A percentile compares a stretch with the other conserved stretches of the same genome.
phyloP scores from a whole-genome alignment of 2,329 filamentous ascomycete species.

The Kalaharituber pfeilii region DNA sequence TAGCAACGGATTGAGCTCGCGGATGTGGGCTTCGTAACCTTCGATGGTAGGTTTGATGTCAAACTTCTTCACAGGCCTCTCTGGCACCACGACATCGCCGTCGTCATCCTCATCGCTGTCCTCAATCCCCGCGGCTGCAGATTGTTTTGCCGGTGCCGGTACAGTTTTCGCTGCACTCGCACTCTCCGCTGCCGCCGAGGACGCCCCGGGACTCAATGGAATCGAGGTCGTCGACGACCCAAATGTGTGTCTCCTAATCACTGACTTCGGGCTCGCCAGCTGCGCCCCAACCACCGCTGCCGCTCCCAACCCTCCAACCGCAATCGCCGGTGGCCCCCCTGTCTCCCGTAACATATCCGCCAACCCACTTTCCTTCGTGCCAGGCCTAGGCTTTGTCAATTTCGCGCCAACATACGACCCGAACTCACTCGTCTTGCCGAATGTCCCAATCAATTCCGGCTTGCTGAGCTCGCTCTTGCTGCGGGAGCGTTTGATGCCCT shows the following conservation, averaged over 20 bases:
- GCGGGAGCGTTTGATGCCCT: not conserved
- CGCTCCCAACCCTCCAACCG: slow-evolving; percentile 25
- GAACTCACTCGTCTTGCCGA: too few relatives aligned
- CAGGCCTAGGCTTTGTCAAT: not conserved
- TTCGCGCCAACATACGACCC: not conserved
- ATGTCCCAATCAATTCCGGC: too few relatives aligned
- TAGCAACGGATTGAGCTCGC: not conserved
- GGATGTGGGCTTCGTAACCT: slow-evolving; percentile 35
- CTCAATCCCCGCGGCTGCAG: not conserved
- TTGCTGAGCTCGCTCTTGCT: not conserved
- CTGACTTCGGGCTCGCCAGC: slow-evolving; percentile 24
- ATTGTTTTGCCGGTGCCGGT: not conserved
- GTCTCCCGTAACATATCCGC: not conserved
- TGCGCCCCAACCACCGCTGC: too few relatives aligned
- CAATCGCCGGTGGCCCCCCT: slow-evolving; percentile 2
- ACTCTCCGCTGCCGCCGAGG: not conserved
- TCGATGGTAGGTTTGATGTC: slow-evolving; percentile 53
- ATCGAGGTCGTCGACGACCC: not conserved
- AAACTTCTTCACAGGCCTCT: slow-evolving; percentile 41
- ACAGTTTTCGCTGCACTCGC: not conserved
- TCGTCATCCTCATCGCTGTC: not conserved
- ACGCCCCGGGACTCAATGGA: not conserved
- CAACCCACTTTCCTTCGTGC: not conserved
- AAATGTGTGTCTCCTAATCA: slow-evolving; percentile 24
- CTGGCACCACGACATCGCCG: not conserved